Evolutionary conservation across 805 yeast species (phyloP), one percentile per base, ranked within the genome.

Genomic region (Huiozyma naganishii): DNA sequence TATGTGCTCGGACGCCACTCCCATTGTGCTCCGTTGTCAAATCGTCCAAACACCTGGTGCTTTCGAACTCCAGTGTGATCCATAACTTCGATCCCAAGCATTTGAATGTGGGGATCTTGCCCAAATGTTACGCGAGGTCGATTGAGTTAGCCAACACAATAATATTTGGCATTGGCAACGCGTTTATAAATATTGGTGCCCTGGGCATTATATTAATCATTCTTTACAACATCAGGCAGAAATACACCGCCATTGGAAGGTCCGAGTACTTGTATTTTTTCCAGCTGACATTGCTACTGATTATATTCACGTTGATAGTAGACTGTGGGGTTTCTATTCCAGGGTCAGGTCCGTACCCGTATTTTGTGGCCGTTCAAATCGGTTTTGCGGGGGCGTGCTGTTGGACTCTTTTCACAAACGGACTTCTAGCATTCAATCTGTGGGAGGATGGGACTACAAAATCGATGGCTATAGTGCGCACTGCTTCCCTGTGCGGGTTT

Each of bases 251-350:
- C 9, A 89, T 92, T 46, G 97, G 97, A 4, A 72, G 97, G 48
- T 71, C 78, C 9, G 98, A 92, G 58, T 83, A 88, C 79, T 64
- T 86, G 43, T 76, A 74, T 51, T 81, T 84, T 57, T 81, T 79
- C 62, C 78, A 81, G 62, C 55, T 76, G 36, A 71, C 73, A 48
- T 67, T 81, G 30, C 68, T 75, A 1, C 70, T 83, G 49, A 72
- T 77, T 6, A 71, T 83, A 11, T 66, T 80, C 48, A 73, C 89
- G 2, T 68, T 90, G 40, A 73, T 90, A 23, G 94, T 87, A 5
- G 95, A 90, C 57, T 80, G 94, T 50, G 97, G 97, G 13, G 96
- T 90, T 1, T 73, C 84, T 9, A 95, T 97, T 1, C 92, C 95
- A 1, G 83, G 89, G 2, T 76, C 92, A 1, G 56, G 58, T 2